Conservation (phyloP, 73 alveolate species). For the Diophrys sp. region DNA sequence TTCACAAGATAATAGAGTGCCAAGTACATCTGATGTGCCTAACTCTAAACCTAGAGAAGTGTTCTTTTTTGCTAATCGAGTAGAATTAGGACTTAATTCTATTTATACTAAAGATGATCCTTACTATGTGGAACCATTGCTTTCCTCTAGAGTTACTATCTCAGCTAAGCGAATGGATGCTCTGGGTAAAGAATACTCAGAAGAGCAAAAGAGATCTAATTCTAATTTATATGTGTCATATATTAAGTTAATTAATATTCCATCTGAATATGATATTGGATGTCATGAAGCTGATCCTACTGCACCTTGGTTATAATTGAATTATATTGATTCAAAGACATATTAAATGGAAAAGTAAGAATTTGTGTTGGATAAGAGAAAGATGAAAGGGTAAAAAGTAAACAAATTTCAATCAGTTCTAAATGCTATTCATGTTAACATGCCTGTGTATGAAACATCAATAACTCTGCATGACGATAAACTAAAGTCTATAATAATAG, state of each 20-base stretch:
- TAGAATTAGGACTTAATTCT: conserved; percentile 2
- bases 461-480: background rate
- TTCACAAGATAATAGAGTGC: too few relatives aligned
- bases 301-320: background rate
- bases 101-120: background rate
- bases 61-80: background rate
- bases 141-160: background rate
- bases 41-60: too few relatives aligned
- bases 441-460: background rate
- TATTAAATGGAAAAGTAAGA: background rate
- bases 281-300: background rate
- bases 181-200: conserved; percentile 32
- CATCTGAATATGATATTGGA: background rate
- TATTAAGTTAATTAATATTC: background rate
- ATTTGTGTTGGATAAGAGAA: background rate
- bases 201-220: background rate
- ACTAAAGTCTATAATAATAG: background rate
- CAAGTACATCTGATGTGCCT: too few relatives aligned
- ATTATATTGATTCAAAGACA: background rate
- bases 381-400: background rate
- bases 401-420: background rate
- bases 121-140: background rate
- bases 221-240: background rate
- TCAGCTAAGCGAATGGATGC: conserved; percentile 27
- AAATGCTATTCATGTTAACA: background rate